Evolutionary conservation across 2,329 filamentous ascomycete genomes (phyloP).

Genomic region (Cytospora chrysosperma): DNA sequence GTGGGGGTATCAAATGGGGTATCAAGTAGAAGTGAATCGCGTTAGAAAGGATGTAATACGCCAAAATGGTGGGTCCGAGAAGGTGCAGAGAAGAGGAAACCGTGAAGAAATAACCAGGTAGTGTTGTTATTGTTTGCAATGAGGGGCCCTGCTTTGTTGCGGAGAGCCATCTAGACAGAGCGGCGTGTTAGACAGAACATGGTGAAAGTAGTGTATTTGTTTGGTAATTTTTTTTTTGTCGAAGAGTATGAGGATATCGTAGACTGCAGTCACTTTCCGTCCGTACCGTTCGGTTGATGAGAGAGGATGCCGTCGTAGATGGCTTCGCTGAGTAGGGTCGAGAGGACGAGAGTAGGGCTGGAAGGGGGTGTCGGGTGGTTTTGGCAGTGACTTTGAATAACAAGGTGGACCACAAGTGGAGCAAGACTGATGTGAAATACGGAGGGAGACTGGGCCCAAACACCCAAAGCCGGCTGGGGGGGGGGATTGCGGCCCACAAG

Average conservation of each 20-base stretch:
- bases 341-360: conserved; percentile 6
- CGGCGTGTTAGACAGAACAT: conserved; percentile 7
- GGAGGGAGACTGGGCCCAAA: neutral
- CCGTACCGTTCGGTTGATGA: conserved; percentile 1
- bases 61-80: conserved; percentile 25
- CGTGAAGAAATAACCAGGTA: conserved; percentile 30
- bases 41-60: conserved; percentile 19
- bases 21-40: conserved; percentile 23
- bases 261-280: conserved; percentile 10
- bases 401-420: neutral
- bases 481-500: neutral
- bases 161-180: conserved; percentile 36
- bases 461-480: neutral
- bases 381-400: neutral
- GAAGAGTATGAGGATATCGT: neutral
- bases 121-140: conserved; percentile 25
- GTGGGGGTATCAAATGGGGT: conserved; percentile 22
- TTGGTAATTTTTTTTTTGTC: neutral
- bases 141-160: conserved; percentile 28
- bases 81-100: conserved; percentile 20
- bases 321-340: conserved; percentile 2
- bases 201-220: neutral
- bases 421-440: conserved; percentile 1
- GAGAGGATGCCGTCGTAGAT: conserved; percentile 2
- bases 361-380: conserved; percentile 17